Conservation (phyloP, 2,329 filamentous ascomycete genomes). For the Aureobasidium sp. region DNA sequence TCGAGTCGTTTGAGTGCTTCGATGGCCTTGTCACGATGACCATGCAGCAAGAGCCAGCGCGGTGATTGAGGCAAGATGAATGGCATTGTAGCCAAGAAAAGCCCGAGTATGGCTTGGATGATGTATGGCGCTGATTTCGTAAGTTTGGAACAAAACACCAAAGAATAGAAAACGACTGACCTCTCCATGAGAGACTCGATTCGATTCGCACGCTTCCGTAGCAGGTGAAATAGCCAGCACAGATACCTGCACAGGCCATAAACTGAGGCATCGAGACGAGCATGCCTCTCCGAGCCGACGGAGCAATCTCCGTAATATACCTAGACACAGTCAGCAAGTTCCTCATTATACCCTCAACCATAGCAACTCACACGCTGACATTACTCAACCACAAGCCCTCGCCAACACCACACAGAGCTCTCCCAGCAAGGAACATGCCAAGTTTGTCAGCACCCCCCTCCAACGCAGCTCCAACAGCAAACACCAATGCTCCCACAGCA, state of each 20-base stretch:
- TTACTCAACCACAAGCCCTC: conserved; percentile 51
- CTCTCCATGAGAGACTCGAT: conserved; percentile 1
- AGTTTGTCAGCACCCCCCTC: conserved; percentile 42
- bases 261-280: conserved; percentile 17
- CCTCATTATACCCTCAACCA: not conserved
- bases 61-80: conserved; percentile 46
- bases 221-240: conserved; percentile 50
- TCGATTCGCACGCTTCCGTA: conserved; percentile 41
- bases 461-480: conserved; percentile 44
- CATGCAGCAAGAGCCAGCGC: conserved; percentile 47
- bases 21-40: conserved; percentile 39
- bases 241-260: conserved; percentile 37
- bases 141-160: conserved; percentile 41
- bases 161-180: conserved; percentile 21
- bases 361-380: conserved; percentile 37
- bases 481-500: conserved; percentile 43
- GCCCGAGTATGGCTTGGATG: conserved; percentile 36
- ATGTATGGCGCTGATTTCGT: conserved; percentile 38
- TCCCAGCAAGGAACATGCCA: conserved; percentile 46
- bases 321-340: conserved; percentile 10
- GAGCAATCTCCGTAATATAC: conserved; percentile 53
- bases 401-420: conserved; percentile 49
- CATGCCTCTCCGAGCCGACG: conserved; percentile 35
- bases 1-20: conserved; percentile 32
- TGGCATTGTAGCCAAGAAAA: conserved; percentile 33